phyloP scores from a whole-genome alignment of 2,329 filamentous ascomycete species.

The Penicillium fuscoglaucum region DNA sequence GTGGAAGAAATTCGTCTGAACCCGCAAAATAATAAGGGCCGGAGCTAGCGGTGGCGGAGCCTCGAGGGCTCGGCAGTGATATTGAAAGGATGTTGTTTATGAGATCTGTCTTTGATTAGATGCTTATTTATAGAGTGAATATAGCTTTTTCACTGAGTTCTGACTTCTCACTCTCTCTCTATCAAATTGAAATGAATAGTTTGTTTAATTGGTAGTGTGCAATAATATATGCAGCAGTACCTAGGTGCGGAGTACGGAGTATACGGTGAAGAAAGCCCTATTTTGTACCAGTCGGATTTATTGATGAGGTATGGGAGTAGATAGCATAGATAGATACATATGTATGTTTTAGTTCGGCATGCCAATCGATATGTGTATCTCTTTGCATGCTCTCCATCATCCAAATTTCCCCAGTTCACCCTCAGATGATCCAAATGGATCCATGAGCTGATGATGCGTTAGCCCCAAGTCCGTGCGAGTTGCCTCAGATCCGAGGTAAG shows the following conservation, averaged over 20 bases:
- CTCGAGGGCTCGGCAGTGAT: conserved; percentile 26
- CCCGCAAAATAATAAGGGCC: conserved; percentile 20
- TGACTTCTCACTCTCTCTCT: background rate
- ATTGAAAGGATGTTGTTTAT: background rate
- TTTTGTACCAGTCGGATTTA: background rate
- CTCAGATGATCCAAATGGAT: background rate
- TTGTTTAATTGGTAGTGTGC: background rate
- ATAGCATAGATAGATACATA: background rate
- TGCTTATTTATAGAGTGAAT: background rate
- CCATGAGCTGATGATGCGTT: conserved; percentile 1
- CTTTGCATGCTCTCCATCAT: background rate
- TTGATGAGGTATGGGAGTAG: background rate
- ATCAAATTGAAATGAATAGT: background rate
- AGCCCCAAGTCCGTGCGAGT: conserved; percentile 7
- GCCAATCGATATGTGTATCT: background rate
- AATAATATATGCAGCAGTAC: background rate
- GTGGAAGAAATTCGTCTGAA: conserved; percentile 25
- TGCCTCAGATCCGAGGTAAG: conserved; percentile 3
- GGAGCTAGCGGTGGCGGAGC: conserved; percentile 33
- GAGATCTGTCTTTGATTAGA: background rate
- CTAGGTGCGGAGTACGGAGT: background rate
- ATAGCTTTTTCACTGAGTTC: background rate
- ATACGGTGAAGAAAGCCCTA: background rate
- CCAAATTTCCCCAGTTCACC: background rate
- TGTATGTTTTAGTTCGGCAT: background rate